These are phyloP conservation scores for Wickerhamiella spandovensis DNA, from an alignment of 805 yeast species.

Conservation along the genomic window DNA sequence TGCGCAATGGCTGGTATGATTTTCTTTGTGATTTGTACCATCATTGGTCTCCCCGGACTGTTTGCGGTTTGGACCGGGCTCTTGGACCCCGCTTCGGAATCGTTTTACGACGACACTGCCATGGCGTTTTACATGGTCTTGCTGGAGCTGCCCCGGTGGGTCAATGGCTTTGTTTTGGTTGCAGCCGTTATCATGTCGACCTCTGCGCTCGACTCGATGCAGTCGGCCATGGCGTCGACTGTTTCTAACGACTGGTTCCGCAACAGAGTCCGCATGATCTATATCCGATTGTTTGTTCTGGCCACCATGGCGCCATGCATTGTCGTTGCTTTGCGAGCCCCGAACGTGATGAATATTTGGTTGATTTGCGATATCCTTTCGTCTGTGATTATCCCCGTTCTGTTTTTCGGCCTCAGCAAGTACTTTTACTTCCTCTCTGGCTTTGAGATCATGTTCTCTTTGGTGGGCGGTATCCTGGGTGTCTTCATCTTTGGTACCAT, in stretches of 20 bases:
- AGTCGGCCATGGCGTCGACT: constrained; percentile 77
- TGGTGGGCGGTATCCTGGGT: constrained; percentile 65
- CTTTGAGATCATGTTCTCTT: constrained; percentile 70
- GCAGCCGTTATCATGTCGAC: constrained; percentile 65
- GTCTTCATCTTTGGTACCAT: constrained; percentile 77
- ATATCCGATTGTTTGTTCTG: constrained; percentile 56
- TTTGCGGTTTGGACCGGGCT: constrained; percentile 85
- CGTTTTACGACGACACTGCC: constrained; percentile 40
- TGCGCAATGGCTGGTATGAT: constrained; percentile 62
- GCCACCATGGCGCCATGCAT: constrained; percentile 72
- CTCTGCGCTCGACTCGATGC: constrained; percentile 79
- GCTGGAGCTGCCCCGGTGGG: constrained; percentile 72
- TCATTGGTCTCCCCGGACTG: constrained; percentile 74
- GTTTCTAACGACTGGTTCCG: constrained; percentile 83
- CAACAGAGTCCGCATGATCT: constrained; percentile 55
- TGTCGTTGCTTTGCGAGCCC: constrained; percentile 72
- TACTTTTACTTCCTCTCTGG: constrained; percentile 59
- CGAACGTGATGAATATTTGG: constrained; percentile 73
- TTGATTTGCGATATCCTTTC: constrained; percentile 85
- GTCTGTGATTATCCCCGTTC: constrained; percentile 71
- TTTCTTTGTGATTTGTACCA: constrained; percentile 46
- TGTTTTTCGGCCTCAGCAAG: constrained; percentile 65
- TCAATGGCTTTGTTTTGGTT: constrained; percentile 68
- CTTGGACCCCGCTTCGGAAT: constrained; percentile 28
- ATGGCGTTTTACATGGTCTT: constrained; percentile 58